These are phyloP conservation scores for Yamadazyma oceani DNA, from an alignment of 1,139 yeast genomes.

Conservation along the genomic window DNA sequence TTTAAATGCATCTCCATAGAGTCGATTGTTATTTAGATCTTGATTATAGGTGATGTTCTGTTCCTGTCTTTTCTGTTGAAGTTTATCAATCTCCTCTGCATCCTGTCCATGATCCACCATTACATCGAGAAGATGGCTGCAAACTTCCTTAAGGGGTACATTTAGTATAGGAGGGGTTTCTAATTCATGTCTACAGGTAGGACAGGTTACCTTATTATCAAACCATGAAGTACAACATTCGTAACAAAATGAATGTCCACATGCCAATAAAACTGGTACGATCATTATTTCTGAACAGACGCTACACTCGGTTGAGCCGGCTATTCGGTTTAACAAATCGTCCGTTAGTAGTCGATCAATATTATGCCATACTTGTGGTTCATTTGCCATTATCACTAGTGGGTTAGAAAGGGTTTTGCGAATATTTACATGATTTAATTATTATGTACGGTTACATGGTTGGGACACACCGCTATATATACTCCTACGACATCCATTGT, in stretches of 20 bases:
- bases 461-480: no score
- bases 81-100: constrained; percentile 19
- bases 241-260: constrained; percentile 50
- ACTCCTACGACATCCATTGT: constrained; percentile 23
- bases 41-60: constrained; percentile 33
- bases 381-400: not conserved
- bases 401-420: not conserved
- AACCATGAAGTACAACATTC: constrained; percentile 55
- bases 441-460: not conserved
- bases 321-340: constrained; percentile 7
- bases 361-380: constrained; percentile 5
- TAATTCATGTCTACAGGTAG: constrained; percentile 51
- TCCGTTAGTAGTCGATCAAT: constrained; percentile 9
- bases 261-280: constrained; percentile 40
- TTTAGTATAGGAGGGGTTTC: constrained; percentile 46
- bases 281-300: constrained; percentile 48
- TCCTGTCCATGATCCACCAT: constrained; percentile 26
- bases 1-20: constrained; percentile 53
- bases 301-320: constrained; percentile 36
- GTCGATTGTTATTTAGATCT: constrained; percentile 33
- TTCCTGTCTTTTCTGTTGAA: constrained; percentile 24
- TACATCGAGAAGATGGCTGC: constrained; percentile 29
- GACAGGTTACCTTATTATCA: constrained; percentile 49
- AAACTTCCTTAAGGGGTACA: constrained; percentile 40
- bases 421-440: no score